Base-by-base conservation (phyloP, 2,329 filamentous ascomycete species). In the Ophiostoma quercus region DNA sequence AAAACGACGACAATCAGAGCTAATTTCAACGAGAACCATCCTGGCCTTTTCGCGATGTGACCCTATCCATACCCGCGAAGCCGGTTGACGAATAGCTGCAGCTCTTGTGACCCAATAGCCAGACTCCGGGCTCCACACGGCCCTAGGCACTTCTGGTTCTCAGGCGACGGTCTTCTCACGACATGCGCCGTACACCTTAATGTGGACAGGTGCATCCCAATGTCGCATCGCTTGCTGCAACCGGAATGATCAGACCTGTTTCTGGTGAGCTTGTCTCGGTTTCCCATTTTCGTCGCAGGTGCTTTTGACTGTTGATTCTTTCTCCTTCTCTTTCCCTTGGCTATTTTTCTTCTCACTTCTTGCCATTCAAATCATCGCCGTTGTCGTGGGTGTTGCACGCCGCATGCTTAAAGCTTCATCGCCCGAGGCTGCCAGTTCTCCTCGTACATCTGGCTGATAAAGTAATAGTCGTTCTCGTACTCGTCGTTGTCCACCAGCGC, bases 361-460 rank as follows among this genome's bases (percentile, higher is more conserved):
- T 22, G n/a, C 6, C 16, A 16, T 57, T 4, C 22, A 25, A 8
- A 2, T 9, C 11, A 12, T 25, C n/a, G n/a, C 22, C 25, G 22
- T 25, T 14, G 51, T 57, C 3, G 51, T 9, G 22, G 14, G 12
- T 9, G 51, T 57, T 41, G 11, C 22, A 57, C n/a, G 8, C 2
- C 5, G 51, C 1, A 8, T 3, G 9, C 57, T 19, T 66, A 72
- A 19, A 73, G 41, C 12, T 54, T 76, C 73, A 80, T 79, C n/a
- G 75, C 71, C 63, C 78, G 77, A 7, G 81, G 81, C 72, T 80
- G 78, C 86, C 86, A 88, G 69, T 84, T 82, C 70, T 82, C 79
- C 73, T 87, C 83, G 75, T 83, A 88, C 39, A 88, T 77, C 75
- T 88, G 86, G 74, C 84, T 85, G 73, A 87, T 80, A 74, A 87